Conservation (phyloP, 805 yeast species). For the Ogataea methylovora region DNA sequence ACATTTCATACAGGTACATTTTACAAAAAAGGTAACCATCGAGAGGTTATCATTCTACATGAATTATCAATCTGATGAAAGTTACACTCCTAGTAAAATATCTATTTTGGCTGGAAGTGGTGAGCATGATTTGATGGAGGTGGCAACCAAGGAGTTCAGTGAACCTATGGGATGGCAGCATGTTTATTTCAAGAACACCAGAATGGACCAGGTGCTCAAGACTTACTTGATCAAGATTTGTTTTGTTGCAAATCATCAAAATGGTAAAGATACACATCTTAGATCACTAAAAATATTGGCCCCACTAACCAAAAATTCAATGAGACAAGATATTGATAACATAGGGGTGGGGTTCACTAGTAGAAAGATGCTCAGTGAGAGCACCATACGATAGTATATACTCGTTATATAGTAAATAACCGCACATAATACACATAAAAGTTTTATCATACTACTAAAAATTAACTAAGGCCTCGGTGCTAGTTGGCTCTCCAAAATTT, state of each 20-base stretch:
- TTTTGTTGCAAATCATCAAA: slow-evolving; percentile 78
- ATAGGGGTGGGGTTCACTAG: slow-evolving; percentile 26
- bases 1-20: slow-evolving; percentile 71
- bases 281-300: slow-evolving; percentile 63
- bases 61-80: slow-evolving; percentile 71
- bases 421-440: too few species aligned
- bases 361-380: slow-evolving; percentile 23
- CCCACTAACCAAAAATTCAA: slow-evolving; percentile 22
- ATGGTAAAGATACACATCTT: slow-evolving; percentile 92
- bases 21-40: slow-evolving; percentile 67
- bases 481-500: too few species aligned
- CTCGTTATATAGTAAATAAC: too few species aligned
- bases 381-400: slow-evolving; percentile 22
- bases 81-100: slow-evolving; percentile 80
- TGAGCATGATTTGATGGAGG: slow-evolving; percentile 67
- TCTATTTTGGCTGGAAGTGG: slow-evolving; percentile 69
- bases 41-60: slow-evolving; percentile 64
- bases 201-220: slow-evolving; percentile 51
- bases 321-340: slow-evolving; percentile 14
- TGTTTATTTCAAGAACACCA: slow-evolving; percentile 46
- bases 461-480: too few species aligned
- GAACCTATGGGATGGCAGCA: slow-evolving; percentile 79
- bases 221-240: slow-evolving; percentile 57
- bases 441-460: too few species aligned
- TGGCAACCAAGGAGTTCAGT: slow-evolving; percentile 46